A percentile compares a stretch with the other conserved stretches of the same genome.
Evolutionary conservation across 2,329 filamentous ascomycete genomes (phyloP).

Genomic region (Fusarium tricinctum): DNA sequence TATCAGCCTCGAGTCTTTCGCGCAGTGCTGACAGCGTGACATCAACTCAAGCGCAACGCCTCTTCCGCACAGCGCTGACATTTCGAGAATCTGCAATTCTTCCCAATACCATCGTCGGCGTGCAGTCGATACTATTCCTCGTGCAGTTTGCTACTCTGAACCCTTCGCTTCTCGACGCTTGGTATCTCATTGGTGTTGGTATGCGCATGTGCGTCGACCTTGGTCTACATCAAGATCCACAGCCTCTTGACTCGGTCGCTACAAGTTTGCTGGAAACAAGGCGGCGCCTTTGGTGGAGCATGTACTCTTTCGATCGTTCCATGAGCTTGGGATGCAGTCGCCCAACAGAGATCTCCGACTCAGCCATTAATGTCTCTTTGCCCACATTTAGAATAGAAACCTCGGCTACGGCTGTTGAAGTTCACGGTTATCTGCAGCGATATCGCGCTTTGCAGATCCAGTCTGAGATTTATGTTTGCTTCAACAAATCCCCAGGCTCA

Average conservation of each 20-base stretch:
- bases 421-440: constrained; percentile 18
- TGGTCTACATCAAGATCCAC: constrained; percentile 12
- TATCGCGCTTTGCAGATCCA: constrained; percentile 18
- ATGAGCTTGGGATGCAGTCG: constrained; percentile 27
- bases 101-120: constrained; percentile 9
- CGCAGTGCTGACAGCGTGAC: constrained; percentile 21
- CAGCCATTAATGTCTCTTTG: neutral
- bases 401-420: constrained; percentile 1
- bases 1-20: constrained; percentile 19
- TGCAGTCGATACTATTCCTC: constrained; percentile 2
- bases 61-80: neutral
- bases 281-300: constrained; percentile 19
- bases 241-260: neutral
- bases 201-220: constrained; percentile 30
- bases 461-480: constrained; percentile 3
- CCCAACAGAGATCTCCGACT: constrained; percentile 18
- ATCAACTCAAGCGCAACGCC: constrained; percentile 3
- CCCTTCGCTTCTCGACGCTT: constrained; percentile 8
- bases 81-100: constrained; percentile 12
- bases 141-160: constrained; percentile 22
- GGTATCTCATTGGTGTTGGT: constrained; percentile 19
- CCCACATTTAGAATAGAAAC: constrained; percentile 16
- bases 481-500: fast-evolving
- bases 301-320: constrained; percentile 18
- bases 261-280: constrained; percentile 10